A percentile compares a stretch with the other conserved stretches of the same genome.
These are phyloP conservation scores for Colletotrichum sp. DNA, from an alignment of 2,329 filamentous ascomycete genomes.

Conservation along the genomic window DNA sequence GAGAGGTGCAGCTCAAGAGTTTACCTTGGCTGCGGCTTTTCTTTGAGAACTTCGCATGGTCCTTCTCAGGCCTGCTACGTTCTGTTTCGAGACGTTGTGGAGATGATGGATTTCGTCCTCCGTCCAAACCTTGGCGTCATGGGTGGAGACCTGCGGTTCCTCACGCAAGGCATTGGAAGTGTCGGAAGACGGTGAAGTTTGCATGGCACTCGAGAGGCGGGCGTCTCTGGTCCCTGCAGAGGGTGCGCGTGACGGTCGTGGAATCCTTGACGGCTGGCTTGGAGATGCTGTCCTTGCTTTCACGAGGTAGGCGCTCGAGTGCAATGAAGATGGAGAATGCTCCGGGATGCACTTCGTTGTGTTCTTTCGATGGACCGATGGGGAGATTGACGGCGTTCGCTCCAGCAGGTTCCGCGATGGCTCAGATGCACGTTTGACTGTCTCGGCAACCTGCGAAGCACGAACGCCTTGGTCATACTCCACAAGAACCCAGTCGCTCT, in stretches of 20 bases:
- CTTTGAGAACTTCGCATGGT: not conserved
- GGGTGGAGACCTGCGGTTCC: not conserved
- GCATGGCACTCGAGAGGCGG: not conserved
- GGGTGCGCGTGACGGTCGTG: not conserved
- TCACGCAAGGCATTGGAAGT: not conserved
- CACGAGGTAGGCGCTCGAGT: not conserved
- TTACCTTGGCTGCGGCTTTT: not conserved
- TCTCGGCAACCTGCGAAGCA: not conserved
- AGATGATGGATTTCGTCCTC: not conserved
- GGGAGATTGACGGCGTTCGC: not conserved
- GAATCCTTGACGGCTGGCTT: not conserved
- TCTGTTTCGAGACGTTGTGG: not conserved
- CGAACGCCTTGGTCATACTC: not conserved
- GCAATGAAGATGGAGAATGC: not conserved
- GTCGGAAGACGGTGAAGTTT: not conserved
- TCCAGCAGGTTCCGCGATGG: not conserved
- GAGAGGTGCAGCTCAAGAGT: not conserved
- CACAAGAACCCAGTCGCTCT: not conserved
- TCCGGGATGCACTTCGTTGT: not conserved
- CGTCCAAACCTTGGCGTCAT: not conserved
- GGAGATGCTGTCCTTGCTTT: not conserved
- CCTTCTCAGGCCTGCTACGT: not conserved
- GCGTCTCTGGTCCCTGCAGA: not conserved
- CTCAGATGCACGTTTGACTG: not conserved
- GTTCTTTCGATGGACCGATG: not conserved